A percentile compares a stretch with the other conserved stretches of the same genome.
phyloP scores from a whole-genome alignment of 73 alveolate species.

The Paramecium bursaria region DNA sequence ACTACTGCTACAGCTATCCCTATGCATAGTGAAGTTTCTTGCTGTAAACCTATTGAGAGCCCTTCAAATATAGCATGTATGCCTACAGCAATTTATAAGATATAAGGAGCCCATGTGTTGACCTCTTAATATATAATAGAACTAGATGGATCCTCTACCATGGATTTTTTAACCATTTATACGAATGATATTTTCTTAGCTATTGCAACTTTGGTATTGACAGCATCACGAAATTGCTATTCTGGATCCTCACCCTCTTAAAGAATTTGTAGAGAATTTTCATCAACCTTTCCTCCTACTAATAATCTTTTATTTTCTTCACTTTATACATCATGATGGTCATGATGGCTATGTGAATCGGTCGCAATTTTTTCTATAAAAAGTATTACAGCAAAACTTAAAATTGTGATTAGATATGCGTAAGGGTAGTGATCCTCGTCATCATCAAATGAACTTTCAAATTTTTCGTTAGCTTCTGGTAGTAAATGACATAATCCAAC shows the following conservation, averaged over 20 bases:
- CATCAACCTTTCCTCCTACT: conserved; percentile 59
- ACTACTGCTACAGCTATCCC: conserved; percentile 85
- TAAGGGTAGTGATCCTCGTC: conserved; percentile 74
- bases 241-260: conserved; percentile 71
- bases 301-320: conserved; percentile 59
- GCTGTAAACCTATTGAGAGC: conserved; percentile 88
- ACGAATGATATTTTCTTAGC: conserved; percentile 76
- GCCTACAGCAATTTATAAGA: conserved; percentile 86
- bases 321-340: conserved; percentile 37
- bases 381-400: conserved; percentile 79
- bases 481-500: conserved; percentile 82
- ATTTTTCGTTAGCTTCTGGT: conserved; percentile 85
- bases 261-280: conserved; percentile 11
- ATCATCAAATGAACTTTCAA: conserved; percentile 71
- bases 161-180: conserved; percentile 53
- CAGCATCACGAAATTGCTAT: conserved; percentile 76
- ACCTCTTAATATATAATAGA: conserved; percentile 22
- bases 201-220: conserved; percentile 79
- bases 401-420: conserved; percentile 77
- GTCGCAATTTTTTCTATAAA: conserved; percentile 86
- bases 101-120: conserved; percentile 81
- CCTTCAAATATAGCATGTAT: conserved; percentile 97
- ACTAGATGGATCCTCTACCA: conserved; percentile 38
- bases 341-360: conserved; percentile 78
- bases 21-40: conserved; percentile 75